Evolutionary conservation across 2,329 filamentous ascomycete species (phyloP).

Genomic region (Colletotrichum simmondsii): DNA sequence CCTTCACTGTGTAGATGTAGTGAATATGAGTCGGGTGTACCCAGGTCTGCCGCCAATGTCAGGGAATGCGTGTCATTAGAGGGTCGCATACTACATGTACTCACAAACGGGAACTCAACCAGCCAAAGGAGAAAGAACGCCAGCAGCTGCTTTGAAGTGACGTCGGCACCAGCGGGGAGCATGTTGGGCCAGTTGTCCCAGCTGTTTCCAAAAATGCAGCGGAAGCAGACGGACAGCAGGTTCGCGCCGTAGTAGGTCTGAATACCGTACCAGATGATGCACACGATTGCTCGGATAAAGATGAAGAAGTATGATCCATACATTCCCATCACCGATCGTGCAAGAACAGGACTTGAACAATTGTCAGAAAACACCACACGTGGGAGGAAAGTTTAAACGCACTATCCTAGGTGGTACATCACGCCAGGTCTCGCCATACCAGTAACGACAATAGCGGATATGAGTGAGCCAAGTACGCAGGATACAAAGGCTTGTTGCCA

Average conservation of each 20-base stretch:
- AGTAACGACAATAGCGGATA: constrained; percentile 39
- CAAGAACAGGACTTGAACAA: constrained; percentile 44
- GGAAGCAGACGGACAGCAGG: constrained; percentile 39
- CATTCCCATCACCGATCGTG: constrained; percentile 51
- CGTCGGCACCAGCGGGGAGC: constrained; percentile 43
- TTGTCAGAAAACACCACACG: not conserved
- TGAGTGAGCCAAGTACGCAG: constrained; percentile 38
- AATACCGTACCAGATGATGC: constrained; percentile 44
- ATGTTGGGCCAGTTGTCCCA: constrained; percentile 46
- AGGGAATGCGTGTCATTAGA: not conserved
- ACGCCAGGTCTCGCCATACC: constrained; percentile 41
- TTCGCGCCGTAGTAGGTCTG: constrained; percentile 40
- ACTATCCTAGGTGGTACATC: constrained; percentile 42
- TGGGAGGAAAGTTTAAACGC: not conserved
- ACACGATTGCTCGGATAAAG: constrained; percentile 45
- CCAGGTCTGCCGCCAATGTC: constrained; percentile 36
- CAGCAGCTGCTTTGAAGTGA: constrained; percentile 47
- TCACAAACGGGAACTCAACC: constrained; percentile 49
- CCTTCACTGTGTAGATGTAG: constrained; percentile 48
- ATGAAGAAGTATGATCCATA: constrained; percentile 55
- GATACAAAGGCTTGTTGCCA: constrained; percentile 43
- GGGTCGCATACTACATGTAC: not conserved
- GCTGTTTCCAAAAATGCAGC: constrained; percentile 46
- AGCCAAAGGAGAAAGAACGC: constrained; percentile 52
- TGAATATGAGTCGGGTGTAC: constrained; percentile 49